phyloP scores from a whole-genome alignment of 2,329 filamentous ascomycete genomes.

The Ilyonectria sp. region DNA sequence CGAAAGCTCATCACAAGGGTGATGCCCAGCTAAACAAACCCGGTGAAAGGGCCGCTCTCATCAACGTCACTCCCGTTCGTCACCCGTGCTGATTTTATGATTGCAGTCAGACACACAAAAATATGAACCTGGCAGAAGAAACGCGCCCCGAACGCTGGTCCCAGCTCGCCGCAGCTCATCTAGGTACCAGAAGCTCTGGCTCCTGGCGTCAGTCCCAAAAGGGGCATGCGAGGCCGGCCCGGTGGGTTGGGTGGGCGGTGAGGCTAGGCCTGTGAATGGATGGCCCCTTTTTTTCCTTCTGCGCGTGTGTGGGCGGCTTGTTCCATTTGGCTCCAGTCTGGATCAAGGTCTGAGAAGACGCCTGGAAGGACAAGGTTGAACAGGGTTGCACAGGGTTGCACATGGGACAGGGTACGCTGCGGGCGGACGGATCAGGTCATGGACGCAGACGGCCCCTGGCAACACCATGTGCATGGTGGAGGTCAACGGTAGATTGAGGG shows the following conservation, averaged over 20 bases:
- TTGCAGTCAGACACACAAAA: background rate
- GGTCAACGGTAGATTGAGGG: background rate
- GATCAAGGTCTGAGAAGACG: constrained; percentile 29
- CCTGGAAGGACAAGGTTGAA: constrained; percentile 30
- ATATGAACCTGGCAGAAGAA: constrained; percentile 8
- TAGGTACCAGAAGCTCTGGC: constrained; percentile 1
- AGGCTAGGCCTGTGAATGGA: constrained; percentile 18
- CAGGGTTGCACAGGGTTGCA: constrained; percentile 18
- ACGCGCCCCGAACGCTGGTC: constrained; percentile 18
- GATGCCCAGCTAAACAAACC: constrained; percentile 15
- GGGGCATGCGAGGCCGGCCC: constrained; percentile 25
- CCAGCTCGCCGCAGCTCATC: constrained; percentile 23
- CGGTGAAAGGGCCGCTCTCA: background rate
- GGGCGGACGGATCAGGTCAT: constrained; percentile 39
- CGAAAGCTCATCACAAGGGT: constrained; percentile 32
- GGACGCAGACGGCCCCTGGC: constrained; percentile 37
- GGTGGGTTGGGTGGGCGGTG: constrained; percentile 37
- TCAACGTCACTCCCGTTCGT: constrained; percentile 3
- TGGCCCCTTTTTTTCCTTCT: constrained; percentile 42
- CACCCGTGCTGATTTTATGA: background rate
- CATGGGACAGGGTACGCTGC: constrained; percentile 32
- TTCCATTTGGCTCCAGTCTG: constrained; percentile 29
- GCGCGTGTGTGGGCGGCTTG: constrained; percentile 25
- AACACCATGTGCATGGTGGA: constrained; percentile 35
- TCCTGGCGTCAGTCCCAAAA: constrained; percentile 10